phyloP scores from a whole-genome alignment of 1,284 basidiomycete genomes.

The Bjerkandera adusta region DNA sequence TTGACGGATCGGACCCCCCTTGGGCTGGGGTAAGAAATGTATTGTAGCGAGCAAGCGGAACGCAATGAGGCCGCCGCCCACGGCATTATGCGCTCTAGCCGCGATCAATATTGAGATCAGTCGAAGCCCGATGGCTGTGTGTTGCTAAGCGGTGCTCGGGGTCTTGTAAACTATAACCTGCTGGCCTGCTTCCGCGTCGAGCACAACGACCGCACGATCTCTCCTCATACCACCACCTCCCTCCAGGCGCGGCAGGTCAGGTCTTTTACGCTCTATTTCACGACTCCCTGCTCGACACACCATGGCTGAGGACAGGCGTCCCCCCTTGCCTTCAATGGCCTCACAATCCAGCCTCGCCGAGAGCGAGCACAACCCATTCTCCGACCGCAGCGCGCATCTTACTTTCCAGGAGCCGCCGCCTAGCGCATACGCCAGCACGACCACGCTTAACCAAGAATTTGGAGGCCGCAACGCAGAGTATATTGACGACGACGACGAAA shows the following conservation, averaged over 20 bases:
- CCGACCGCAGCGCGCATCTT: slow-evolving; percentile 59
- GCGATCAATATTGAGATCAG: too few species aligned
- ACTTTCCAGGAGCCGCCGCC: slow-evolving; percentile 57
- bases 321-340: slow-evolving; percentile 40
- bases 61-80: too few species aligned
- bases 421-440: slow-evolving; percentile 47
- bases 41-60: too few species aligned
- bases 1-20: too few species aligned
- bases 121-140: too few species aligned
- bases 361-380: slow-evolving; percentile 58
- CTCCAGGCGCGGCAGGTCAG: slow-evolving; percentile 17
- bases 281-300: slow-evolving; percentile 3
- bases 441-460: slow-evolving; percentile 55
- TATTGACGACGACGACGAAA: slow-evolving; percentile 64
- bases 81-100: too few species aligned
- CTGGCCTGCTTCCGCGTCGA: slow-evolving; percentile 5
- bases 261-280: slow-evolving; percentile 11
- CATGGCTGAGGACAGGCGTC: slow-evolving; percentile 49
- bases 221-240: slow-evolving; percentile 3
- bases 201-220: slow-evolving; percentile 6
- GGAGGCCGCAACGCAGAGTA: slow-evolving; percentile 39
- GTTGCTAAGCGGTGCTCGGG: slow-evolving; percentile 9
- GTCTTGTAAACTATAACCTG: slow-evolving; percentile 8
- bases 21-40: too few species aligned
- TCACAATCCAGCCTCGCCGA: slow-evolving; percentile 29